phyloP scores from a whole-genome alignment of 1,284 basidiomycete species.

The Rhodofomes roseus region DNA sequence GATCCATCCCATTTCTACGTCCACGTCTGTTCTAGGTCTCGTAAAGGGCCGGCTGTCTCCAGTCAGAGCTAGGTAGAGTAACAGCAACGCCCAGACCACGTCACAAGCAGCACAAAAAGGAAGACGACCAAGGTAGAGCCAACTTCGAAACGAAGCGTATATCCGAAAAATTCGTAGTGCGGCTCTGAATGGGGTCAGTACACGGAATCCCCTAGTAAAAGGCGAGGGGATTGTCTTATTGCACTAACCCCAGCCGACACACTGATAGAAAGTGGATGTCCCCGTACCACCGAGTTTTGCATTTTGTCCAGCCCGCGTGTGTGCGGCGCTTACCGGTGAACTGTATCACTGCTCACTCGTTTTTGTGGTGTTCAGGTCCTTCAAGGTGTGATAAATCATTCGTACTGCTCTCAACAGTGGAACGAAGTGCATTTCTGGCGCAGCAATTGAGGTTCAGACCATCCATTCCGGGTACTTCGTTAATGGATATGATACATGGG shows the following conservation, averaged over 20 bases:
- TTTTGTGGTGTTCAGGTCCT: too few relatives aligned
- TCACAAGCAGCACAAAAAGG: too few relatives aligned
- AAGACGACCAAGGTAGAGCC: not conserved
- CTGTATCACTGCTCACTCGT: too few relatives aligned
- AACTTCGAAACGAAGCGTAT: not conserved
- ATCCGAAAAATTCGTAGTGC: conserved; percentile 1
- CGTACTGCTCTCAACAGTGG: too few relatives aligned
- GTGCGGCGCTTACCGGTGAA: not conserved
- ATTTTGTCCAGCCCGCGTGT: not conserved
- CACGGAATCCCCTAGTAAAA: conserved; percentile 4
- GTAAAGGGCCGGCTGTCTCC: too few relatives aligned
- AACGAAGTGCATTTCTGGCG: too few relatives aligned
- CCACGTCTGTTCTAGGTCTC: too few relatives aligned
- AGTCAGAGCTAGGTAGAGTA: too few relatives aligned
- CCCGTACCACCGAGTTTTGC: not conserved
- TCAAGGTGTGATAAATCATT: too few relatives aligned
- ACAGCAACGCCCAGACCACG: too few relatives aligned
- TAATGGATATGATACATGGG: not conserved
- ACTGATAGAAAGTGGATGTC: not conserved
- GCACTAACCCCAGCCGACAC: conserved; percentile 1
- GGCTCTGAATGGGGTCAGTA: not conserved
- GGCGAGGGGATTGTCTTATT: conserved; percentile 2
- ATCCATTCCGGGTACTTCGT: not conserved
- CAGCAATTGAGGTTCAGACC: not conserved
- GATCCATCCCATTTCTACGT: not conserved